Evolutionary conservation across 169 alveolate genomes (phyloP).

Genomic region (Eimeria necatrix): DNA sequence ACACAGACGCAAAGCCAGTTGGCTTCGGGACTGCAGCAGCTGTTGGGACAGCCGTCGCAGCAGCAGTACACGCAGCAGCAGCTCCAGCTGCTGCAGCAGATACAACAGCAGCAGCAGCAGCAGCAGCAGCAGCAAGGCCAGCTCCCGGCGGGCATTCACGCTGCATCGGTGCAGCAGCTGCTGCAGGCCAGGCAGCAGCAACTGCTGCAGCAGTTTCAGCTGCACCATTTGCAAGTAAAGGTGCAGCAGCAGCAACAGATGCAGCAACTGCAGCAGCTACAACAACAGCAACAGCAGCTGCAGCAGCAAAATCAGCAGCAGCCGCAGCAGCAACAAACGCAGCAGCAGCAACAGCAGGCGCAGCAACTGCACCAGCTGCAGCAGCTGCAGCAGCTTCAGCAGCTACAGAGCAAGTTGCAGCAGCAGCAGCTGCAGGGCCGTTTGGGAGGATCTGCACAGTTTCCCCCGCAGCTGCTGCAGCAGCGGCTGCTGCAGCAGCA

Average conservation of each 20-base stretch:
- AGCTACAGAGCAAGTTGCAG: conserved; percentile 41
- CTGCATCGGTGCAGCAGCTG: conserved; percentile 45
- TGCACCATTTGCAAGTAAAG: conserved; percentile 10
- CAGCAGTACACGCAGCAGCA: conserved; percentile 70
- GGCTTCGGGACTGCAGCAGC: conserved; percentile 18
- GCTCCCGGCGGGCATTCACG: conserved; percentile 1
- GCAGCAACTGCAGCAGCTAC: conserved; percentile 16
- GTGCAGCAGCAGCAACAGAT: conserved; percentile 51
- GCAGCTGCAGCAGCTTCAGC: conserved; percentile 45
- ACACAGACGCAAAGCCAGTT: background rate
- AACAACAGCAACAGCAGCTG: conserved; percentile 32
- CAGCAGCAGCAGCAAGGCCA: conserved; percentile 47
- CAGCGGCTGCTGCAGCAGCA: conserved; percentile 74
- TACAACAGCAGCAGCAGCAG: conserved; percentile 38
- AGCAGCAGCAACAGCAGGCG: conserved; percentile 7
- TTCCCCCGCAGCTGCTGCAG: conserved; percentile 69
- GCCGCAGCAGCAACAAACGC: conserved; percentile 10
- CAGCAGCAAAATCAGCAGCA: conserved; percentile 52
- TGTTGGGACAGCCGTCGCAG: conserved; percentile 42
- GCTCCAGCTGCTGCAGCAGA: conserved; percentile 61
- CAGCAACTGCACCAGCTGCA: conserved; percentile 49
- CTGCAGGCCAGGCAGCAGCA: conserved; percentile 59
- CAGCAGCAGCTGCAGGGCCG: conserved; percentile 74
- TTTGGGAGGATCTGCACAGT: conserved; percentile 39
- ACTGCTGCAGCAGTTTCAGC: conserved; percentile 53